Base-by-base conservation (phyloP, 768 basidiomycete genomes). In the Hypholoma fasciculare region DNA sequence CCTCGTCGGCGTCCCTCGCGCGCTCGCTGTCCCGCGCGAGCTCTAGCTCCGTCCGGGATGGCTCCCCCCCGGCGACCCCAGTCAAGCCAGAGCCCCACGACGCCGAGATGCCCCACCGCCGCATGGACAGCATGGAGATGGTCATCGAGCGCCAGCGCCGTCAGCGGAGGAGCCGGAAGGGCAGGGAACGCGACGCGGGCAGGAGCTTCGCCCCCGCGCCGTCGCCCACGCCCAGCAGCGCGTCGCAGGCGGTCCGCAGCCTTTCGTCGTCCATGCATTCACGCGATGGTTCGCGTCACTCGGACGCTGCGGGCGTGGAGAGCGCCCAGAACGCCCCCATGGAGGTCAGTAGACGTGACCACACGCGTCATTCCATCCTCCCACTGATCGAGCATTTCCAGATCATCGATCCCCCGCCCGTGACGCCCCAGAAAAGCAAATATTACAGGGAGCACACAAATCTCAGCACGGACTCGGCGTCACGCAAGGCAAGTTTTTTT, bases 101-200 rank as follows among this genome's bases (percentile, higher is more conserved):
- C 56, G 70, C 68, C 20, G 52, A 74, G 44, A 69, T 81, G 52
- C 80, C 84, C 12, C 69, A 77, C 20, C 82, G 87, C 30, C 83
- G 81, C 37, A 83, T 84, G 72, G 87, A 88, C 61, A 89, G 80
- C 67, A 91, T 92, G 90, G 87, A 92, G 61, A 74, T 83, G 73
- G 82, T 92, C 42, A 81, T 92, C 60, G 90, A 91, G 69, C 82
- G 87, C 46, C 87, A 89, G 73, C 80, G 86, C 69, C 79, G 85
- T 55, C 83, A 81, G 60, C 81, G 83, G 67, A 80, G 75, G 63
- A 74, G 70, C 46, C 79, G 74, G 60, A 82, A 78, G 65, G 87
- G 84, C 58, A 78, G 82, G 64, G 77, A 78, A 23, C 72, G 67
- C 48, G 69, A 67, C 43, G 53, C 73, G 49, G 69, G 68, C 56